Conservation (phyloP, 257 asterid species). For the Nicotiana attenuata region DNA sequence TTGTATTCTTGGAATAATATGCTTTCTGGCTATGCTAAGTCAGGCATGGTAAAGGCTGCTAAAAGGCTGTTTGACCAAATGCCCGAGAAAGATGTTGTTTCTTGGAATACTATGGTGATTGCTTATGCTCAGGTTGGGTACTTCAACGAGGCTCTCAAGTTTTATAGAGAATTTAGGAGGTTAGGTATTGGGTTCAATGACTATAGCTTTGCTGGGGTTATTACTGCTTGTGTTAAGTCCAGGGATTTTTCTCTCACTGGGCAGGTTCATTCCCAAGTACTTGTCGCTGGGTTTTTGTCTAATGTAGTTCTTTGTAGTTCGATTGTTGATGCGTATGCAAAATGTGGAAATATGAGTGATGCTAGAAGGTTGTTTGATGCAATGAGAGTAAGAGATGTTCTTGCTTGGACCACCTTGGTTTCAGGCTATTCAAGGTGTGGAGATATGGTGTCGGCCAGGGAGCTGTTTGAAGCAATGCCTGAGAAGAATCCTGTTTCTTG, state of each 20-base stretch:
- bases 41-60: conserved; percentile 60
- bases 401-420: conserved; percentile 77
- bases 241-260: conserved; percentile 44
- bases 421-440: conserved; percentile 60
- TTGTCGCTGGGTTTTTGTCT: conserved; percentile 49
- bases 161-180: conserved; percentile 48
- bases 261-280: conserved; percentile 66
- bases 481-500: conserved; percentile 59
- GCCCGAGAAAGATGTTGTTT: conserved; percentile 64
- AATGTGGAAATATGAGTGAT: conserved; percentile 53
- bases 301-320: conserved; percentile 64
- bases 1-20: conserved; percentile 80
- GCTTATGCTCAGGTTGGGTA: conserved; percentile 50
- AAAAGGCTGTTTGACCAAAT: conserved; percentile 51
- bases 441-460: conserved; percentile 52
- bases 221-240: conserved; percentile 56
- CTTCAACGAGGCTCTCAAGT: conserved; percentile 46
- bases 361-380: conserved; percentile 61
- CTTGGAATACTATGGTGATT: conserved; percentile 78
- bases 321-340: conserved; percentile 58
- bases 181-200: conserved; percentile 46
- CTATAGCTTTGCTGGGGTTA: conserved; percentile 61
- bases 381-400: conserved; percentile 50
- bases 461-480: conserved; percentile 51
- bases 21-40: conserved; percentile 67